Conservation (phyloP, 78 protist genomes). For the Tieghemostelium lacteum region DNA sequence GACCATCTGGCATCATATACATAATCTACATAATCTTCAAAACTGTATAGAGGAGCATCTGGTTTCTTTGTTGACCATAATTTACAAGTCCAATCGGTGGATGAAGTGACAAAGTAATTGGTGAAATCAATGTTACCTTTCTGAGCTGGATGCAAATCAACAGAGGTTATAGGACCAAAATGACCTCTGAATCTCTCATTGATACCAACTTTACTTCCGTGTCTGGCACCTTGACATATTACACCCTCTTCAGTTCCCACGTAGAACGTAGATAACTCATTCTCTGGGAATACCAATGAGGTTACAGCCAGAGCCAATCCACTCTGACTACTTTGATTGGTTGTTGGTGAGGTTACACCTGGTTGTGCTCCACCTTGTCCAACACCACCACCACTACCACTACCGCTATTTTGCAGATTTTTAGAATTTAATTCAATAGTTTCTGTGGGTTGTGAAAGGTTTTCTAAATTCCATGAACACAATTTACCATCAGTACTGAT, state of each 20-base stretch:
- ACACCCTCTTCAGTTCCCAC: constrained; percentile 90
- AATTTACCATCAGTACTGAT: constrained; percentile 87
- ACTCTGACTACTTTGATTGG: neutral
- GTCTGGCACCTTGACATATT: constrained; percentile 64
- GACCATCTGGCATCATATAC: constrained; percentile 90
- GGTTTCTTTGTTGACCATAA: constrained; percentile 84
- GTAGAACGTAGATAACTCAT: constrained; percentile 77
- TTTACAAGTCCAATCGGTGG: constrained; percentile 89
- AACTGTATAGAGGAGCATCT: constrained; percentile 68
- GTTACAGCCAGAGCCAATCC: constrained; percentile 34
- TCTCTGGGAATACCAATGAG: constrained; percentile 73
- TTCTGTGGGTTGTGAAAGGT: constrained; percentile 83
- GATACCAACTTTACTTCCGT: constrained; percentile 66
- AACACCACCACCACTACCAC: neutral
- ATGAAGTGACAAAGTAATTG: constrained; percentile 79
- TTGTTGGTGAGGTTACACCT: too few species aligned
- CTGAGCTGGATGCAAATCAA: constrained; percentile 82
- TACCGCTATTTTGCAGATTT: neutral
- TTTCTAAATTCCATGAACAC: constrained; percentile 91
- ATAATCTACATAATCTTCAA: constrained; percentile 88
- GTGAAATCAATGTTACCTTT: constrained; percentile 64
- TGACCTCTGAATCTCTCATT: constrained; percentile 76
- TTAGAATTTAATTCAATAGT: constrained; percentile 21
- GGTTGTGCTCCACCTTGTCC: too few species aligned
- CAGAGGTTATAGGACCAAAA: constrained; percentile 84